Evolutionary conservation across 305 asterid genomes (phyloP).

Genomic region (Stenogyne calaminthoides): DNA sequence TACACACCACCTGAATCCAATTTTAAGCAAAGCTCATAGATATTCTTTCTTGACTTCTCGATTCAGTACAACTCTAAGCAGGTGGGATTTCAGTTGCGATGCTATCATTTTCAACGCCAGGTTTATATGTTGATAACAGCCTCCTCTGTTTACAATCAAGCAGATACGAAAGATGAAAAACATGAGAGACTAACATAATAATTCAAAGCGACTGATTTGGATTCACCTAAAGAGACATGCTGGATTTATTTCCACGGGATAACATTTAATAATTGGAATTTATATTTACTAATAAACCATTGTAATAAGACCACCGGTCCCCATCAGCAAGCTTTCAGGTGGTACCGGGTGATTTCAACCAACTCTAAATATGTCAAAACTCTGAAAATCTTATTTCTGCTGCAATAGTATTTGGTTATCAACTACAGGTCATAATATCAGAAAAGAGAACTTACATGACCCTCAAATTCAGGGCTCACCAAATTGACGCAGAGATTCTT

Average conservation of each 20-base stretch:
- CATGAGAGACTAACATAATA: background rate
- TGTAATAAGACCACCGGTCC: too few species aligned
- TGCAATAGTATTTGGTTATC: background rate
- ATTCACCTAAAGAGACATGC: background rate
- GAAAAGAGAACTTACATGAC: conserved; percentile 59
- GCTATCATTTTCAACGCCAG: conserved; percentile 12
- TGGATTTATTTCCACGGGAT: background rate
- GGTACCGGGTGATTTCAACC: background rate
- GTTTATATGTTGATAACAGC: conserved; percentile 34
- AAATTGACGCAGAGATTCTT: conserved; percentile 75
- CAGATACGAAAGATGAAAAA: background rate
- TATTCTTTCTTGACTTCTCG: background rate
- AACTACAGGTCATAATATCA: background rate
- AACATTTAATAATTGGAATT: too few species aligned
- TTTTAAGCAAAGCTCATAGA: background rate
- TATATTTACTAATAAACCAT: too few species aligned
- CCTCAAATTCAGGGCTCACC: conserved; percentile 78
- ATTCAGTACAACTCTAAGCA: background rate
- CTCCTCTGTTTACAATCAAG: conserved; percentile 41
- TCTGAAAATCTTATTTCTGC: background rate
- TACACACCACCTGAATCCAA: background rate
- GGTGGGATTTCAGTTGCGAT: conserved; percentile 21
- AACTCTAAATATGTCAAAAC: background rate
- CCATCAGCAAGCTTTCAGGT: background rate
- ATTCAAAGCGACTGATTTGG: background rate